Conservation (phyloP, 202 grass and related monocot species). For the Elaeis oleifera region DNA sequence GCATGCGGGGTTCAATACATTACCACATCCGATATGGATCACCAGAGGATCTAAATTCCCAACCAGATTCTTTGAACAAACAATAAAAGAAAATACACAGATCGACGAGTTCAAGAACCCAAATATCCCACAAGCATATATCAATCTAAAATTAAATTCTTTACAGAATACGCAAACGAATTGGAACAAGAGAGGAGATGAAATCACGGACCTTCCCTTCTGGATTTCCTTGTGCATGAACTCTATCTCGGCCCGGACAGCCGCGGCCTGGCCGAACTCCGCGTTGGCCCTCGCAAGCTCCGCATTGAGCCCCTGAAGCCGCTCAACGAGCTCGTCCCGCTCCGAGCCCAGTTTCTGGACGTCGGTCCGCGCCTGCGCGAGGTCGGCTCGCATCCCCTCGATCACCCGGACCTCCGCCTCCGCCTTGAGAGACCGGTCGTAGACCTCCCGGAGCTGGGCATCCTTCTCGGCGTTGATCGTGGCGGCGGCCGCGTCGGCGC, state of each 20-base stretch:
- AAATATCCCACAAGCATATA: too few relatives aligned
- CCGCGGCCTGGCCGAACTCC: constrained; percentile 31
- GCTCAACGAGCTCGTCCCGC: constrained; percentile 43
- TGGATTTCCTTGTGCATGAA: constrained; percentile 78
- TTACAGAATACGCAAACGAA: too few relatives aligned
- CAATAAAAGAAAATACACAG: too few relatives aligned
- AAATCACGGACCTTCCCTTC: constrained; percentile 67
- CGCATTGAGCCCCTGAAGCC: constrained; percentile 32
- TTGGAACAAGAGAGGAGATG: neutral
- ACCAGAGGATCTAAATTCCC: too few relatives aligned
- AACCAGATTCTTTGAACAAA: too few relatives aligned
- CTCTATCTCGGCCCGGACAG: constrained; percentile 49
- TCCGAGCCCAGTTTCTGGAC: constrained; percentile 33
- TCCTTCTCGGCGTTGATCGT: constrained; percentile 39
- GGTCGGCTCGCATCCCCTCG: constrained; percentile 38
- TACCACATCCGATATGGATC: too few relatives aligned
- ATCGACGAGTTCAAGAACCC: too few relatives aligned
- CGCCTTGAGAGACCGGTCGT: constrained; percentile 44
- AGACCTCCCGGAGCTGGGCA: constrained; percentile 31
- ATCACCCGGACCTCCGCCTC: constrained; percentile 48
- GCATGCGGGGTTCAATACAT: too few relatives aligned
- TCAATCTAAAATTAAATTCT: too few relatives aligned
- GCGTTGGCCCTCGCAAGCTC: constrained; percentile 33
- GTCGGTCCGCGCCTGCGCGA: constrained; percentile 44
- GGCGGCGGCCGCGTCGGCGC: constrained; percentile 34